These are phyloP conservation scores for Podila horticola DNA, from an alignment of 192 early-diverging fungal genomes.

Conservation along the genomic window DNA sequence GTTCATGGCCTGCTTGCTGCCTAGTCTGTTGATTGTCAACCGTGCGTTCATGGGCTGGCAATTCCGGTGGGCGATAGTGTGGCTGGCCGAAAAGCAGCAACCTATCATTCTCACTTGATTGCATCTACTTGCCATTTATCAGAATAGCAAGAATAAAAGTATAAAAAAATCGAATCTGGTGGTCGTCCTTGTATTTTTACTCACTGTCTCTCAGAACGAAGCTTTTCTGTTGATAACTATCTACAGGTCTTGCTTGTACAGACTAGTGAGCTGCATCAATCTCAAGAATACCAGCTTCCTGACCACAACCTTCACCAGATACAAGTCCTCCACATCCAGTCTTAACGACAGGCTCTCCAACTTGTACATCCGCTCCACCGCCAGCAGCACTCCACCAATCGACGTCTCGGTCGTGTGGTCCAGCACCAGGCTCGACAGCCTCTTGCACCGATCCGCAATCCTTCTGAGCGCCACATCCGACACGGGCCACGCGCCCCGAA, in stretches of 20 bases:
- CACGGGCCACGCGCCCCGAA: slow-evolving; percentile 19
- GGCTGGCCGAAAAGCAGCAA: slow-evolving; percentile 39
- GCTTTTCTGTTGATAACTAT: no score
- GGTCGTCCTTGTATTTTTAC: no score
- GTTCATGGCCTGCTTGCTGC: slow-evolving; percentile 36
- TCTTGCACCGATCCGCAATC: slow-evolving; percentile 28
- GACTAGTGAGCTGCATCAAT: slow-evolving; percentile 15
- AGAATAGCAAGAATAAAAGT: no score
- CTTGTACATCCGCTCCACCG: slow-evolving; percentile 27
- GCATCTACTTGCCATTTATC: not conserved
- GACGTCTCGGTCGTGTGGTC: slow-evolving; percentile 23
- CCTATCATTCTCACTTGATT: slow-evolving; percentile 22
- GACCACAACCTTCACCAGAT: slow-evolving; percentile 22
- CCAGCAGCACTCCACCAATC: slow-evolving; percentile 29
- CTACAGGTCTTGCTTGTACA: not conserved
- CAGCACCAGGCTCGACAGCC: slow-evolving; percentile 16
- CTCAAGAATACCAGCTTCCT: slow-evolving; percentile 1
- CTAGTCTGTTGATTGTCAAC: slow-evolving; percentile 17
- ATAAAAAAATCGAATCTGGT: no score
- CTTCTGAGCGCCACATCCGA: slow-evolving; percentile 19
- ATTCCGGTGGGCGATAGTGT: slow-evolving; percentile 37
- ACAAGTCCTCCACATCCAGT: slow-evolving; percentile 27
- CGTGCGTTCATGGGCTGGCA: slow-evolving; percentile 39
- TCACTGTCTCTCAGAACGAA: no score
- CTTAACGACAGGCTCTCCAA: slow-evolving; percentile 17